Percentiles rank a stretch among this genome's conserved stretches.
These are phyloP conservation scores for Helenozyma rhizophorensis DNA, from an alignment of 805 yeast species.

Conservation along the genomic window DNA sequence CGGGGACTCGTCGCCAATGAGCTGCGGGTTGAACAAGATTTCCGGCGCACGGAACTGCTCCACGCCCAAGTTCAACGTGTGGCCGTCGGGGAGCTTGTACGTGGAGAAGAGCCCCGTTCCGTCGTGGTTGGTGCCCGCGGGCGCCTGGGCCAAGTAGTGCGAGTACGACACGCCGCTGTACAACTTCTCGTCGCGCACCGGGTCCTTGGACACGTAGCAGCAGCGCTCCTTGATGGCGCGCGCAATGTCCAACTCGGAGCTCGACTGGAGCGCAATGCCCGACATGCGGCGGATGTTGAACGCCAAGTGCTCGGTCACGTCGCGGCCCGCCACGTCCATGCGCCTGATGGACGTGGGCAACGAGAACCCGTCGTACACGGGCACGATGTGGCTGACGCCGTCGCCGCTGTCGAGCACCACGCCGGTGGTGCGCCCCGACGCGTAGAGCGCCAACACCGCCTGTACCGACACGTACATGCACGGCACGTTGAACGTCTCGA, in stretches of 20 bases:
- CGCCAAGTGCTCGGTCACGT: constrained; percentile 73
- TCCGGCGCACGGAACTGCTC: constrained; percentile 77
- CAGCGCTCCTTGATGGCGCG: constrained; percentile 70
- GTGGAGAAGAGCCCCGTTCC: constrained; percentile 21
- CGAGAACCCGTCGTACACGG: constrained; percentile 86
- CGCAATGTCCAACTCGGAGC: constrained; percentile 81
- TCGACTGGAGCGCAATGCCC: constrained; percentile 62
- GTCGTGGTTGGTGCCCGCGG: constrained; percentile 17
- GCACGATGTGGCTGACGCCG: constrained; percentile 84
- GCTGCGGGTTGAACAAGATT: constrained; percentile 73
- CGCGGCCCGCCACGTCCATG: constrained; percentile 82
- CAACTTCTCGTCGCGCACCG: constrained; percentile 50
- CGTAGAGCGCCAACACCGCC: constrained; percentile 79
- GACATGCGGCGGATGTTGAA: constrained; percentile 56
- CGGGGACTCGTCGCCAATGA: constrained; percentile 69
- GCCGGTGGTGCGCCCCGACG: constrained; percentile 89
- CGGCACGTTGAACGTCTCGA: constrained; percentile 71
- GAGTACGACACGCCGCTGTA: constrained; percentile 24
- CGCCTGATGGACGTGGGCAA: constrained; percentile 68
- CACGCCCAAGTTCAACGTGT: constrained; percentile 54
- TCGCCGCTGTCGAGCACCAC: constrained; percentile 89
- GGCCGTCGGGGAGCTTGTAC: constrained; percentile 84
- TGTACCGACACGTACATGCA: constrained; percentile 71
- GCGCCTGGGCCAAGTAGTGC: constrained; percentile 14
- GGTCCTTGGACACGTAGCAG: constrained; percentile 61